Percentiles rank a stretch among this genome's conserved stretches.
Conservation (phyloP, 2,329 filamentous ascomycete genomes). For the Achaetomium macrosporum region DNA sequence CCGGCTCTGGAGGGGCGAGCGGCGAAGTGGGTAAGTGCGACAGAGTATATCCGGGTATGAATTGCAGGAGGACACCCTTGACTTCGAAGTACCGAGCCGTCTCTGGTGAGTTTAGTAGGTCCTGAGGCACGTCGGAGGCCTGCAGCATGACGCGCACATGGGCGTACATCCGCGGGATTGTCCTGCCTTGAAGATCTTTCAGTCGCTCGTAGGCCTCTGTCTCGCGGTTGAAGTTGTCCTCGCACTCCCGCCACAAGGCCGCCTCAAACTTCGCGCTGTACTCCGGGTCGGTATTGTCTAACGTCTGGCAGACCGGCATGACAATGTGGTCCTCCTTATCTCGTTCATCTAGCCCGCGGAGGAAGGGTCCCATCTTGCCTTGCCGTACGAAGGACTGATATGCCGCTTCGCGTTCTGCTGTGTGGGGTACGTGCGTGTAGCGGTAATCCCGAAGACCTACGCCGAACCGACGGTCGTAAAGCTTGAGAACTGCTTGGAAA, state of each 20-base stretch:
- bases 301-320: not conserved
- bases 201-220: not conserved
- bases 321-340: not conserved
- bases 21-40: not conserved
- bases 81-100: not conserved
- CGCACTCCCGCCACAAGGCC: not conserved
- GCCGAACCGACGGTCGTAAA: slow-evolving; percentile 5
- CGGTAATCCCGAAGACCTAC: not conserved
- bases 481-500: slow-evolving; percentile 1
- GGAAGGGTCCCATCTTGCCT: not conserved
- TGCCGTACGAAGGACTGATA: slow-evolving; percentile 2
- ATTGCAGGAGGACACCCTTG: not conserved
- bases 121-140: not conserved
- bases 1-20: not conserved
- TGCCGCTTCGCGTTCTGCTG: not conserved
- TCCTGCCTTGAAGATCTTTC: slow-evolving; percentile 1
- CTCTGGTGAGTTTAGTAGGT: not conserved
- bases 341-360: not conserved
- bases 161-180: slow-evolving; percentile 1
- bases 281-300: not conserved
- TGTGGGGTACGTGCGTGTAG: not conserved
- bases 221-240: not conserved
- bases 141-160: not conserved
- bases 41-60: not conserved
- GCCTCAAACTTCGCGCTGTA: not conserved